Evolutionary conservation across 1,284 basidiomycete species (phyloP), one percentile per base, ranked within the genome.

Genomic region (Puccinia hordei): DNA sequence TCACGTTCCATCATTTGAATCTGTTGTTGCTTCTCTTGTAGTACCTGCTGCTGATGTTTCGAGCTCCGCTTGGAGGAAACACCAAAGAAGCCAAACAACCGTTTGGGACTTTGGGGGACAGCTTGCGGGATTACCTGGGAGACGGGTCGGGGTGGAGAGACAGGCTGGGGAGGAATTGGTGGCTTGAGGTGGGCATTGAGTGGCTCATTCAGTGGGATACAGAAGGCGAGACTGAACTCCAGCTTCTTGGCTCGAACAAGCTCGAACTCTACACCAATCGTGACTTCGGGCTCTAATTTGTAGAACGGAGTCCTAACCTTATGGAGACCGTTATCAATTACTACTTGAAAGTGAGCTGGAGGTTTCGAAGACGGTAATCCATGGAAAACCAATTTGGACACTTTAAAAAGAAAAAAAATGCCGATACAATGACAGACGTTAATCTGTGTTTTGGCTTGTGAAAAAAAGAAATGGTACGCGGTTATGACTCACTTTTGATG

Each of bases 261-360:
- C 24, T 80, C 78, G 24, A 80, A 80, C 41, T 80, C 78, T 1
- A 80, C 78, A 2, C 69, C 78, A 15, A 80, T 59, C 8, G 57
- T 63, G 5, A 80, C 59, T 55, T 80, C 78, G n/a, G 55, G 78
- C 49, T 72, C 69, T 15, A 80, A 44, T 22, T 72, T 61, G 44
- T 73, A 80, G 22, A 71, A 57, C 27, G 78, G 55, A 0, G 78
- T 80, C 35, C 72, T 73, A 13, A 69, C 78, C 13, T 57, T 61
- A 55, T 80, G 78, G 12, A 80, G 57, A 44, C 78, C 78, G 35
- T 80, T 80, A 38, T 80, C 78, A 65, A 80, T 80, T 17, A 80
- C 51, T 2, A 80, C 69, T 55, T 80, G 65, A 24, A 80, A 80
- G 44, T 61, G 59, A 24, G 69, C 69, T 9, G 78, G 78, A 19